These are phyloP conservation scores for Bipolaris gigantea DNA, from an alignment of 2,329 filamentous ascomycete species.

Conservation along the genomic window DNA sequence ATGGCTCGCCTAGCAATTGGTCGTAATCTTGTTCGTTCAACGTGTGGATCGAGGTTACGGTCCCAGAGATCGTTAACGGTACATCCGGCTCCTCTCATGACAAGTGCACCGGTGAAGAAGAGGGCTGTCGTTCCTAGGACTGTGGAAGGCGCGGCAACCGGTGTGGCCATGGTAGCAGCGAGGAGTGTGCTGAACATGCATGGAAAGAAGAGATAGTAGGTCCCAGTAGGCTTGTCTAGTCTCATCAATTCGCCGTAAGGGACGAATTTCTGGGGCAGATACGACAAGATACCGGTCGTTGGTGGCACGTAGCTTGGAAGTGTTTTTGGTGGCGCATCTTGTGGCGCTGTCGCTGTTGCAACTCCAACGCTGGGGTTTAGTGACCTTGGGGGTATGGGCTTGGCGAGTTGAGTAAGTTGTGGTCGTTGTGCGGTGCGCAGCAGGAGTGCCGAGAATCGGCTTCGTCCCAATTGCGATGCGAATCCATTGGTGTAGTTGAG, in stretches of 20 bases:
- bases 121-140: constrained; percentile 66
- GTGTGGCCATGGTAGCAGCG: constrained; percentile 69
- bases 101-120: constrained; percentile 74
- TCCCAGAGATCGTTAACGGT: constrained; percentile 93
- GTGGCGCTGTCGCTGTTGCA: constrained; percentile 18
- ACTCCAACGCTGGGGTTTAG: constrained; percentile 9
- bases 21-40: constrained; percentile 72
- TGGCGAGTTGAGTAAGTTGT: constrained; percentile 14
- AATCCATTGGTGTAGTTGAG: neutral
- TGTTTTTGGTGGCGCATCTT: constrained; percentile 13
- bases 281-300: constrained; percentile 68
- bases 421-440: constrained; percentile 1
- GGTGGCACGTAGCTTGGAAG: constrained; percentile 64
- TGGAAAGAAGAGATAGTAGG: constrained; percentile 83
- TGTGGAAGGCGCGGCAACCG: constrained; percentile 62
- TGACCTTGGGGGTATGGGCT: neutral
- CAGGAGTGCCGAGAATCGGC: neutral
- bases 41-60: constrained; percentile 79
- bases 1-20: constrained; percentile 81
- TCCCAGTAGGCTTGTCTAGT: constrained; percentile 78
- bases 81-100: constrained; percentile 88
- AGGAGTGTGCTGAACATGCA: constrained; percentile 83
- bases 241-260: constrained; percentile 83
- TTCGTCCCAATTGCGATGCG: neutral
- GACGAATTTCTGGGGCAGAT: constrained; percentile 68